A percentile compares a stretch with the other conserved stretches of the same genome.
phyloP scores from a whole-genome alignment of 2,329 filamentous ascomycete species.

The Aureobasidium sp. region DNA sequence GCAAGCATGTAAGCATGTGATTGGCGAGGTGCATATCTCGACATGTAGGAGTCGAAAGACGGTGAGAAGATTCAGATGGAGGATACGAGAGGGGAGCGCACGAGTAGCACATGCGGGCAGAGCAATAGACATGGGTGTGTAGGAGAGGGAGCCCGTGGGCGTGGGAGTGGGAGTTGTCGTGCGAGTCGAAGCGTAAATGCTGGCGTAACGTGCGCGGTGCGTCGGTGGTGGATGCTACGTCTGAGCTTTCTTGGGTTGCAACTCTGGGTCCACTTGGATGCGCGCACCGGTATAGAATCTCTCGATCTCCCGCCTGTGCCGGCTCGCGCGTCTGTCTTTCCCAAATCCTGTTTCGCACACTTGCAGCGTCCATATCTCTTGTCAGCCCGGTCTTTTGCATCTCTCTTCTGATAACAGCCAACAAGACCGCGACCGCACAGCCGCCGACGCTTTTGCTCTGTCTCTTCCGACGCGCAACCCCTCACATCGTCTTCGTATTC shows the following conservation, averaged over 20 bases:
- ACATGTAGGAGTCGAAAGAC: constrained; percentile 4
- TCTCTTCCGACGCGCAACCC: not conserved
- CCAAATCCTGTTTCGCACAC: not conserved
- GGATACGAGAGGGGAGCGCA: not conserved
- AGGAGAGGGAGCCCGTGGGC: not conserved
- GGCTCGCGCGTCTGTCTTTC: not conserved
- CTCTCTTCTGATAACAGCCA: not conserved
- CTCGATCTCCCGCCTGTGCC: not conserved
- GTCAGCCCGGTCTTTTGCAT: not conserved
- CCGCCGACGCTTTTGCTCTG: not conserved
- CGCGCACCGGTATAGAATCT: not conserved
- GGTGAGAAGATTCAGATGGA: not conserved
- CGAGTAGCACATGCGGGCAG: not conserved
- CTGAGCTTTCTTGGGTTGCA: not conserved
- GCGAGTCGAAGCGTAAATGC: not conserved
- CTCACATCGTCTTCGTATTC: constrained; percentile 7
- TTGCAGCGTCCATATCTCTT: not conserved
- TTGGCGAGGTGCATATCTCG: constrained; percentile 1
- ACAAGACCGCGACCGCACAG: not conserved
- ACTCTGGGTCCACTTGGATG: not conserved
- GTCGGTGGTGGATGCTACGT: not conserved
- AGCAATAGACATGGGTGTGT: not conserved
- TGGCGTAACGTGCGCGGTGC: not conserved
- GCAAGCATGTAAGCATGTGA: constrained; percentile 1
- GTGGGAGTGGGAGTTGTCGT: not conserved